Percentiles rank a stretch among this genome's conserved stretches.
These are phyloP conservation scores for Trichosanthes cucumerina DNA, from an alignment of 306 rosid genomes.

Conservation along the genomic window DNA sequence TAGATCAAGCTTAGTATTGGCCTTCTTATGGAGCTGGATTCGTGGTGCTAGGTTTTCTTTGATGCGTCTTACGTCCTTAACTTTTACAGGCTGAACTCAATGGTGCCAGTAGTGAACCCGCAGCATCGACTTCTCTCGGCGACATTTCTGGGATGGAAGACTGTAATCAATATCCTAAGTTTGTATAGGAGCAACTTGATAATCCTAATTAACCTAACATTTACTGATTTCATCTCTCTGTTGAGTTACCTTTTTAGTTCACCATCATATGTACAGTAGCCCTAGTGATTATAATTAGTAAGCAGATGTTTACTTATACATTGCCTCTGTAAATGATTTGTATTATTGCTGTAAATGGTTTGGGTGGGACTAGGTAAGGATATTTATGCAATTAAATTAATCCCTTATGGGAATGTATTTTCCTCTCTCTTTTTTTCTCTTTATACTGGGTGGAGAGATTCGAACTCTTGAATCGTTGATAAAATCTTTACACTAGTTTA, in stretches of 20 bases:
- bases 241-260: neutral
- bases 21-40: neutral
- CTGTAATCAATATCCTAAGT: constrained; percentile 19
- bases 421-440: neutral
- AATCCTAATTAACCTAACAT: neutral
- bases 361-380: neutral
- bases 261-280: neutral
- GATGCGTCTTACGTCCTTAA: neutral
- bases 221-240: neutral
- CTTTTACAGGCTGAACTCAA: constrained; percentile 53
- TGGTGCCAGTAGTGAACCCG: constrained; percentile 25
- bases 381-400: neutral
- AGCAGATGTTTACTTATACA: neutral
- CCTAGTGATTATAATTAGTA: neutral
- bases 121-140: constrained; percentile 15
- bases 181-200: constrained; percentile 17
- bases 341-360: neutral
- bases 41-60: neutral
- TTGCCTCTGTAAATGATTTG: neutral
- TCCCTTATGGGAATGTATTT: neutral
- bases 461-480: neutral
- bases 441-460: neutral
- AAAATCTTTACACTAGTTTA: neutral
- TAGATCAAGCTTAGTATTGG: neutral
- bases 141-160: constrained; percentile 29